Evolutionary conservation across 768 basidiomycete species (phyloP).

Genomic region (Phylloporus arenicola): DNA sequence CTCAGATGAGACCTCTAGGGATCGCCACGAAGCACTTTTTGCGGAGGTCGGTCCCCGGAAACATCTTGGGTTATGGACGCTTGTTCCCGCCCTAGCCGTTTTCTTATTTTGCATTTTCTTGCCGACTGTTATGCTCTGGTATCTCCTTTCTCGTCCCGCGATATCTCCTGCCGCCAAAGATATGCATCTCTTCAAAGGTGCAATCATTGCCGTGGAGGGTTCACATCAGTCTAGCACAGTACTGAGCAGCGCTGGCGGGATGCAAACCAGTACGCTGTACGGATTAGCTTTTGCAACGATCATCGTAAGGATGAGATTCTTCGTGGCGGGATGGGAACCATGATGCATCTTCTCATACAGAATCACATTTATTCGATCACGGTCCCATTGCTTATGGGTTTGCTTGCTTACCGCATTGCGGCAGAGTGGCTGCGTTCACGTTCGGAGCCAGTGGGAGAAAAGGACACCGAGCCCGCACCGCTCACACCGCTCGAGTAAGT

Average conservation of each 20-base stretch:
- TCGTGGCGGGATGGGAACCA: neutral
- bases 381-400: neutral
- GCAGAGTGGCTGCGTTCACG: neutral
- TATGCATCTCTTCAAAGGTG: constrained; percentile 1
- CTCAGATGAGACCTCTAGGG: neutral
- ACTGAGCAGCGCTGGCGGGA: neutral
- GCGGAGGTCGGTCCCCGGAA: neutral
- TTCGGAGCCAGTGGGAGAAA: neutral
- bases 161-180: constrained; percentile 1
- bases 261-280: neutral
- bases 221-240: neutral
- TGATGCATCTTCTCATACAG: neutral
- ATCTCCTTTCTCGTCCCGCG: neutral
- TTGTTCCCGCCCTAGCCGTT: neutral
- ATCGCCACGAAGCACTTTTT: neutral
- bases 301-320: neutral
- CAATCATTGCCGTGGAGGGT: constrained; percentile 2
- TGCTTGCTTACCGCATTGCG: constrained; percentile 1
- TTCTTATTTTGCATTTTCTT: neutral
- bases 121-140: constrained; percentile 1
- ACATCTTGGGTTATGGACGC: neutral
- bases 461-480: neutral
- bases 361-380: neutral
- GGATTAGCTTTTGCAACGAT: constrained; percentile 2
- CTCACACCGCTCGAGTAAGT: neutral